Percentiles rank a stretch among this genome's conserved stretches.
phyloP scores from a whole-genome alignment of 352 stramenopile species.

The Phytophthora meadii region DNA sequence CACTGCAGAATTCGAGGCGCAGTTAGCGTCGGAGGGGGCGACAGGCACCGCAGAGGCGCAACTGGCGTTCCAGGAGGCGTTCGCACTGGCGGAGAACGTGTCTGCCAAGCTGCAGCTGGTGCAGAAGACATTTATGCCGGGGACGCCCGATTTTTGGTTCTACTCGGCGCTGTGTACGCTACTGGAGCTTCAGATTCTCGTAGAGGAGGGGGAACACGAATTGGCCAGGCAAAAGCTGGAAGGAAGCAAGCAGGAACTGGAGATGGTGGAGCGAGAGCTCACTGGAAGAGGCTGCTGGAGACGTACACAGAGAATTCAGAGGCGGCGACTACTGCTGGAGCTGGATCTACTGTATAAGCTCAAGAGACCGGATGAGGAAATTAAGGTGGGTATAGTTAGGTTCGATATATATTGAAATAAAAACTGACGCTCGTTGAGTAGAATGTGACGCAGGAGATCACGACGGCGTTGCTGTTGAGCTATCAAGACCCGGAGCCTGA shows the following conservation, averaged over 20 bases:
- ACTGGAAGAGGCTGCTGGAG: conserved; percentile 17
- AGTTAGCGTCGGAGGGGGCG: conserved; percentile 34
- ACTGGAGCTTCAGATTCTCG: conserved; percentile 47
- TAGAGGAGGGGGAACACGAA: conserved; percentile 22
- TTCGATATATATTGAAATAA: background rate
- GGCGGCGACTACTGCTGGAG: conserved; percentile 46
- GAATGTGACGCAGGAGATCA: conserved; percentile 31
- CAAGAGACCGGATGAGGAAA: conserved; percentile 28
- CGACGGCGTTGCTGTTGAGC: conserved; percentile 26
- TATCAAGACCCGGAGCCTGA: conserved; percentile 34
- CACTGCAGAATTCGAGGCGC: conserved; percentile 19
- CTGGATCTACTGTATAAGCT: conserved; percentile 50
- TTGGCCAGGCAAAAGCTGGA: conserved; percentile 30
- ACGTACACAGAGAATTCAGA: conserved; percentile 41
- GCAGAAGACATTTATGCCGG: conserved; percentile 24
- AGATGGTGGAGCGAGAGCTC: conserved; percentile 34
- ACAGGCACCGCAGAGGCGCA: conserved; percentile 23
- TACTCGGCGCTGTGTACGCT: conserved; percentile 42
- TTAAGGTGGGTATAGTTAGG: conserved; percentile 17
- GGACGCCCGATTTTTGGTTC: conserved; percentile 35
- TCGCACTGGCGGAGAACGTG: conserved; percentile 36
- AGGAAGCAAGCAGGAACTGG: conserved; percentile 23
- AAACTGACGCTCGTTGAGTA: conserved; percentile 15
- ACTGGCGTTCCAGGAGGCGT: conserved; percentile 38
- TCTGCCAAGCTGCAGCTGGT: conserved; percentile 40